phyloP scores from a whole-genome alignment of 345 rosid species.

The Gossypium mustelinum region DNA sequence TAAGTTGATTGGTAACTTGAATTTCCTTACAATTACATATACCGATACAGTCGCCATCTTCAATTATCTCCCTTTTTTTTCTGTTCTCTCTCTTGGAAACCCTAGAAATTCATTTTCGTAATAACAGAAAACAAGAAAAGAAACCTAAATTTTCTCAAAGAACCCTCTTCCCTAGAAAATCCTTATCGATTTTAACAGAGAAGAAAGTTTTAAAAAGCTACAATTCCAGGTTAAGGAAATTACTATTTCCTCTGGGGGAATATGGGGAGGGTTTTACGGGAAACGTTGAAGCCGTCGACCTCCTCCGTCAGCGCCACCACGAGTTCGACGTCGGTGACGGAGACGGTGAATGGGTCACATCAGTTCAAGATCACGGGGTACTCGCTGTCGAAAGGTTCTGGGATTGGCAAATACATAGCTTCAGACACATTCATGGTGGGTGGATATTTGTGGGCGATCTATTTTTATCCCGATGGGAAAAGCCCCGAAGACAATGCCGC shows the following conservation, averaged over 20 bases:
- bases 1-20: too few species aligned
- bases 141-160: conserved; percentile 19
- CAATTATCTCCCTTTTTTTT: neutral
- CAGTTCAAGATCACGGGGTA: conserved; percentile 60
- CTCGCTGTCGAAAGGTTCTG: conserved; percentile 61
- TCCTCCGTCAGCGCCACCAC: conserved; percentile 26
- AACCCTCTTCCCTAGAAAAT: neutral
- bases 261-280: conserved; percentile 42
- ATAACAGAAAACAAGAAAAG: neutral
- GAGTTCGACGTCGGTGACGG: conserved; percentile 48
- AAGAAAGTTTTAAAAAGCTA: neutral
- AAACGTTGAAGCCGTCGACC: conserved; percentile 28
- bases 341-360: conserved; percentile 65
- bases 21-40: too few species aligned
- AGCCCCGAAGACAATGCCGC: conserved; percentile 59
- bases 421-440: conserved; percentile 62
- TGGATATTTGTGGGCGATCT: conserved; percentile 67
- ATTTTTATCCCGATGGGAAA: conserved; percentile 74
- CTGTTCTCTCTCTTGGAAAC: neutral
- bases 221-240: neutral
- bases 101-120: neutral
- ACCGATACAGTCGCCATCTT: neutral
- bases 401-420: conserved; percentile 56
- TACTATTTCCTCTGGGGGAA: neutral
- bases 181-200: neutral